Conservation (phyloP, 805 yeast genomes). For the Suhomyces prunicola region DNA sequence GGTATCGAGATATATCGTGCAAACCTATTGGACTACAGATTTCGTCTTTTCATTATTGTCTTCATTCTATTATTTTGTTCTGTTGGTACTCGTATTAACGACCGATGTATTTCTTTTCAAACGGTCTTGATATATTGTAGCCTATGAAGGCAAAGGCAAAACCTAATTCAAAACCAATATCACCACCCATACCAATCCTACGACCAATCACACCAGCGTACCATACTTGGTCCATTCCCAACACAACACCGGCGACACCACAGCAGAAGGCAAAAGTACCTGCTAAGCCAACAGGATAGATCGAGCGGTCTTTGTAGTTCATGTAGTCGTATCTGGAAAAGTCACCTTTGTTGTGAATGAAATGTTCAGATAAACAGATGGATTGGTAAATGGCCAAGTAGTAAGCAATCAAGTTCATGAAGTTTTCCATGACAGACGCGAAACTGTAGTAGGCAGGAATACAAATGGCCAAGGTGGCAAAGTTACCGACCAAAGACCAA, state of each 20-base stretch:
- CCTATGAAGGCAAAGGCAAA: slow-evolving; percentile 63
- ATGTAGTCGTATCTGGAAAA: slow-evolving; percentile 59
- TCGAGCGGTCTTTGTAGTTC: slow-evolving; percentile 53
- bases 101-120: slow-evolving; percentile 64
- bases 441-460: slow-evolving; percentile 84
- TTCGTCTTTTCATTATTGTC: too few species aligned
- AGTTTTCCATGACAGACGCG: slow-evolving; percentile 69
- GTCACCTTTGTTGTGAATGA: slow-evolving; percentile 66
- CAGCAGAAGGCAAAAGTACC: slow-evolving; percentile 75
- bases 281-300: slow-evolving; percentile 74
- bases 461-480: slow-evolving; percentile 76
- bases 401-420: slow-evolving; percentile 90
- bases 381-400: slow-evolving; percentile 84
- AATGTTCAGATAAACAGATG: slow-evolving; percentile 77
- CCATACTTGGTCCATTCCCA: slow-evolving; percentile 89
- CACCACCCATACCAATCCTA: slow-evolving; percentile 75
- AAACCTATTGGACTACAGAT: background rate
- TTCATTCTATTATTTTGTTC: background rate
- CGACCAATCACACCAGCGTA: slow-evolving; percentile 68
- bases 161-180: slow-evolving; percentile 81
- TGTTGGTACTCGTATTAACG: slow-evolving; percentile 27
- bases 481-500: slow-evolving; percentile 79
- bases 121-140: slow-evolving; percentile 54
- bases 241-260: slow-evolving; percentile 80
- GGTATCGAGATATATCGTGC: background rate